Evolutionary conservation across 805 yeast species (phyloP), one percentile per base, ranked within the genome.

Genomic region (Brettanomyces bruxellensis): DNA sequence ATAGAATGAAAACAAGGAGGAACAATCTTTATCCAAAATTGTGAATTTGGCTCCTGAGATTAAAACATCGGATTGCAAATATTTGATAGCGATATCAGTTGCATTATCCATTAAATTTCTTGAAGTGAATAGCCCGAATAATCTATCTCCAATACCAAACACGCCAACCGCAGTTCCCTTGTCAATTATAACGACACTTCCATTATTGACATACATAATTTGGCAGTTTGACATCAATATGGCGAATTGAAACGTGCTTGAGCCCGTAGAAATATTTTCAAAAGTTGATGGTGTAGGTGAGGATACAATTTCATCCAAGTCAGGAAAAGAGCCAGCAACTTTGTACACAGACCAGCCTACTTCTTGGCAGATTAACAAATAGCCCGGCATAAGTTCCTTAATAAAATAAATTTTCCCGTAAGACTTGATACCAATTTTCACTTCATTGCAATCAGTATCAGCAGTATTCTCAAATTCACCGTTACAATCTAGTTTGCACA

Each of bases 311-410:
- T 57, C 53, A 3, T 45, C 46, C 6, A 58, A 37, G 8, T 18
- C 12, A 25, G 44, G 42, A 4, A 44, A 47, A 2, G 40, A 41
- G 24, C 41, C 25, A 11, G 7, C 38, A 13, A 47, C 40, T 24
- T 59, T 50, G 48, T 61, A 62, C 3, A 61, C 46, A 2, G 52
- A 45, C 65, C 65, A 62, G 12, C 67, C 67, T n/a, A 30, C 28
- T 34, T 61, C 62, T 38, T 62, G 67, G 11, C 55, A 35, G 1
- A 60, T 46, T 1, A 55, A 44, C 58, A 62, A 60, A 22, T 49
- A 47, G 14, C 48, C 43, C 3, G 25, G 18, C 9, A 47, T 44
- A 2, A 56, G 38, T 6, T 34, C 14, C 25, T 43, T 34, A 1
- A 60, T 48, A 24, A 53, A 51, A 3, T 46, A 28, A 0, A 60